A percentile compares a stretch with the other conserved stretches of the same genome.
These are phyloP conservation scores for Ophiostoma fasciatum DNA, from an alignment of 2,329 filamentous ascomycete genomes.

Conservation along the genomic window DNA sequence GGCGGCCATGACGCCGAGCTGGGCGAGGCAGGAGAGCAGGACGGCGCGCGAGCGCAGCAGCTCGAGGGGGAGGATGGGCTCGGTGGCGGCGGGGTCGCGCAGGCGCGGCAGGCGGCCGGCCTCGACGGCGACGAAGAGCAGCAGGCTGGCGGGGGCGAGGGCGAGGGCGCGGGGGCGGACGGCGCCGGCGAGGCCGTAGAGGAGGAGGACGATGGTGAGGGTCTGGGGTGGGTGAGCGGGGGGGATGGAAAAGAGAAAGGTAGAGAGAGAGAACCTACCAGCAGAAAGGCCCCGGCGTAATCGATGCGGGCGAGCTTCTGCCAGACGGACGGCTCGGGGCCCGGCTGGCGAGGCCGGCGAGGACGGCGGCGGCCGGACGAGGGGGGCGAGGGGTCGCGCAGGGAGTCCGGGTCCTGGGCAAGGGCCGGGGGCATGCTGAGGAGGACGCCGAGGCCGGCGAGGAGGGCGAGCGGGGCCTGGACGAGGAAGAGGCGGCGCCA, in stretches of 20 bases:
- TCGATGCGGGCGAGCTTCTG: conserved; percentile 53
- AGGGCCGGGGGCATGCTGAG: conserved; percentile 43
- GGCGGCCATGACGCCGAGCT: conserved; percentile 65
- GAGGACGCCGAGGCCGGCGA: conserved; percentile 47
- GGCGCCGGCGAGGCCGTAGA: conserved; percentile 51
- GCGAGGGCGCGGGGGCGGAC: conserved; percentile 46
- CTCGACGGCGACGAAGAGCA: conserved; percentile 48
- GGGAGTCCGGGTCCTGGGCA: conserved; percentile 10
- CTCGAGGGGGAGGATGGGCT: conserved; percentile 61
- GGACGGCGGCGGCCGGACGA: conserved; percentile 9
- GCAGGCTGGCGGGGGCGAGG: conserved; percentile 35
- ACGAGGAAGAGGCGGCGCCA: conserved; percentile 64
- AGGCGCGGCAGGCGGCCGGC: conserved; percentile 16
- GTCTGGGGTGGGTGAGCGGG: conserved; percentile 25
- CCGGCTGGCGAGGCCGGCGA: no score
- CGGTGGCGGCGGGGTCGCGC: conserved; percentile 32
- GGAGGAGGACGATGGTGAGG: conserved; percentile 51
- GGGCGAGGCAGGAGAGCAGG: conserved; percentile 57
- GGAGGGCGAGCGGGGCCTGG: conserved; percentile 49
- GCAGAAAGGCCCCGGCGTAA: conserved; percentile 54
- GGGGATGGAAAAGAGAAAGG: conserved; percentile 10
- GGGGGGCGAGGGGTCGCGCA: no score
- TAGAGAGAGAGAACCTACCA: conserved; percentile 30
- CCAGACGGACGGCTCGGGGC: conserved; percentile 21
- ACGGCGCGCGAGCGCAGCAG: conserved; percentile 57